Percentiles rank a stretch among this genome's conserved stretches.
These are phyloP conservation scores for Neurospora sp. DNA, from an alignment of 495 filamentous ascomycete genomes.

Conservation along the genomic window DNA sequence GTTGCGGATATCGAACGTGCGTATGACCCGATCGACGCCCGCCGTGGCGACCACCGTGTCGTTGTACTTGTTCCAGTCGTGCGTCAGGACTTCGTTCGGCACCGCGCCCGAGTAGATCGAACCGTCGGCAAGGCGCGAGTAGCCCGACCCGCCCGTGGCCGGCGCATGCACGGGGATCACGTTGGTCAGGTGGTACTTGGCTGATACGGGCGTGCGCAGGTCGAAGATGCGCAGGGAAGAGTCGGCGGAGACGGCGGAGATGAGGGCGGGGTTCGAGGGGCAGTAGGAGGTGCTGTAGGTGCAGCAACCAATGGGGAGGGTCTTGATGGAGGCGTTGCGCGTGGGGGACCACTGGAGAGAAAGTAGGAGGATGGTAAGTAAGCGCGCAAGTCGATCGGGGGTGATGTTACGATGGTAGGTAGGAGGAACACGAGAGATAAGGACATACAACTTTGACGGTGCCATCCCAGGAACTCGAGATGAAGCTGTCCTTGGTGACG, in stretches of 20 bases:
- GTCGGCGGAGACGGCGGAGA: constrained; percentile 77
- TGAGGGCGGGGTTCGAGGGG: constrained; percentile 65
- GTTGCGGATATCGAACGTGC: constrained; percentile 79
- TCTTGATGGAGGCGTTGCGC: constrained; percentile 58
- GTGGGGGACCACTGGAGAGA: constrained; percentile 61
- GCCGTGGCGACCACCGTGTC: constrained; percentile 71
- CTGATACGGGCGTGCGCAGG: constrained; percentile 67
- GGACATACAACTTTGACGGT: constrained; percentile 69
- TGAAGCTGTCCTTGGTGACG: constrained; percentile 79
- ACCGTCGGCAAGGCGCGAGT: constrained; percentile 22
- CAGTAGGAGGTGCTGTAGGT: constrained; percentile 80
- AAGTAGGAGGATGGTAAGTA: not conserved
- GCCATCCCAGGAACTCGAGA: constrained; percentile 87
- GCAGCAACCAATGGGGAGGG: constrained; percentile 80
- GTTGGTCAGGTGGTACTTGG: constrained; percentile 71
- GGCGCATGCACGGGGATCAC: constrained; percentile 66
- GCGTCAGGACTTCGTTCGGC: constrained; percentile 70
- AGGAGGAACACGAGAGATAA: not conserved
- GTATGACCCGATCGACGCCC: constrained; percentile 79
- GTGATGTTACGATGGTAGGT: not conserved
- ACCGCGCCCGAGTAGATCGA: constrained; percentile 22
- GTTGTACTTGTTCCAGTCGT: constrained; percentile 99
- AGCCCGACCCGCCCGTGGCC: constrained; percentile 25
- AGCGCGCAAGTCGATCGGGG: not conserved
- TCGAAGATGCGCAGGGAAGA: constrained; percentile 84